Evolutionary conservation across 805 yeast genomes (phyloP).

Genomic region (Spathaspora passalidarum): DNA sequence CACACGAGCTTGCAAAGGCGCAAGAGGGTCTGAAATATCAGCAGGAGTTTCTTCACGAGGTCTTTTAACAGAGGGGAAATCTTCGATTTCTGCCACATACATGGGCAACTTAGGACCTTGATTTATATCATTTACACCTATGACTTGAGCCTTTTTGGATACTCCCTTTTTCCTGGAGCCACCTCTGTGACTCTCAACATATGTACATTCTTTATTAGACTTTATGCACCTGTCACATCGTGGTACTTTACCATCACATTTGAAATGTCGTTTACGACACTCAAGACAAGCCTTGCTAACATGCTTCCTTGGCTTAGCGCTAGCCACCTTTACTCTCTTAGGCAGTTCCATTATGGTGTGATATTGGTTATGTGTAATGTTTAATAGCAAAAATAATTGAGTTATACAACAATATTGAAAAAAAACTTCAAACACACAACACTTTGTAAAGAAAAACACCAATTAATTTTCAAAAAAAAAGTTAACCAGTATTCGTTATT

Average conservation of each 20-base stretch:
- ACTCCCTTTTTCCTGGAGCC: slow-evolving; percentile 53
- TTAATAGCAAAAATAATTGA: too few relatives aligned
- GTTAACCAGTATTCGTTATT: too few relatives aligned
- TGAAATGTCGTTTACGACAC: slow-evolving; percentile 49
- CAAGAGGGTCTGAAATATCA: background rate
- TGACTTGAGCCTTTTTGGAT: slow-evolving; percentile 15
- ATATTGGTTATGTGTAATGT: background rate
- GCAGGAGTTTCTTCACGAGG: slow-evolving; percentile 1
- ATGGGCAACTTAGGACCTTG: slow-evolving; percentile 12
- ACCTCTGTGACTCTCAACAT: slow-evolving; percentile 52
- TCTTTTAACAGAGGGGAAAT: slow-evolving; percentile 6
- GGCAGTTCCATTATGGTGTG: background rate
- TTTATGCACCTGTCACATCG: slow-evolving; percentile 41
- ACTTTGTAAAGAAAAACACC: too few relatives aligned
- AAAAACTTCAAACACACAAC: too few relatives aligned
- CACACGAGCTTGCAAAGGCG: background rate
- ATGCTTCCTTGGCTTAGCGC: slow-evolving; percentile 11
- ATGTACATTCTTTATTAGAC: slow-evolving; percentile 36
- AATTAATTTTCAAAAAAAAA: too few relatives aligned
- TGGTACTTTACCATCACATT: slow-evolving; percentile 50
- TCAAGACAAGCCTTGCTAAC: slow-evolving; percentile 43
- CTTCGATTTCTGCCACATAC: slow-evolving; percentile 16
- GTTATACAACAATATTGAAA: too few relatives aligned
- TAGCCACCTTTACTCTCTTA: background rate
- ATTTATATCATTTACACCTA: slow-evolving; percentile 5